Conservation (phyloP, 164 flowering plant species). For the Magnolia kwangsiensis region DNA sequence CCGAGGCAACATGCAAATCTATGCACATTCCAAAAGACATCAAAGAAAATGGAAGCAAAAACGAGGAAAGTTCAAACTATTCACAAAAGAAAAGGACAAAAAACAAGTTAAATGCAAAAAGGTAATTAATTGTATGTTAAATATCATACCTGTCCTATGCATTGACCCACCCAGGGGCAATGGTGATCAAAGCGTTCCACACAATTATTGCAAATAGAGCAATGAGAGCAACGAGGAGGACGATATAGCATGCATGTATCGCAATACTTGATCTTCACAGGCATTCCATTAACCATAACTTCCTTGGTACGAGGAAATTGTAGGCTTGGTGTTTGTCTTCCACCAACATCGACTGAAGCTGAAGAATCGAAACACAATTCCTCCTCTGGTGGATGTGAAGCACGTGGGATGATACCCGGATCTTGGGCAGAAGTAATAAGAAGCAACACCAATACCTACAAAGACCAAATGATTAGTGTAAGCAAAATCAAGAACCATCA, state of each 20-base stretch:
- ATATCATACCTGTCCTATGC: slow-evolving; percentile 79
- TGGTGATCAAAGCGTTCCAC: slow-evolving; percentile 96
- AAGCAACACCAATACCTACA: slow-evolving; percentile 74
- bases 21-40: too few relatives aligned
- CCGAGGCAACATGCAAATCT: too few relatives aligned
- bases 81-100: not conserved
- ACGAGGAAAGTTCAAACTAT: not conserved
- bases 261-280: slow-evolving; percentile 82
- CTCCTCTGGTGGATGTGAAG: slow-evolving; percentile 91
- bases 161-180: slow-evolving; percentile 99
- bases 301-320: slow-evolving; percentile 80
- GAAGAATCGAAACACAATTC: slow-evolving; percentile 61
- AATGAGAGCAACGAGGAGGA: slow-evolving; percentile 94
- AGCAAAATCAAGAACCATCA: not conserved
- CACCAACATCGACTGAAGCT: slow-evolving; percentile 49
- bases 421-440: slow-evolving; percentile 72
- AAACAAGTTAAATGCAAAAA: too few relatives aligned
- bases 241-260: slow-evolving; percentile 98
- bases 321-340: slow-evolving; percentile 71
- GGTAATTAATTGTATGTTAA: not conserved
- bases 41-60: not conserved
- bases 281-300: slow-evolving; percentile 66
- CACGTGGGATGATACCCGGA: slow-evolving; percentile 86
- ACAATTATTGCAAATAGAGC: slow-evolving; percentile 91
- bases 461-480: slow-evolving; percentile 21